phyloP scores from a whole-genome alignment of 176 grass and related monocot genomes.

The Urochloa ruziziensis region DNA sequence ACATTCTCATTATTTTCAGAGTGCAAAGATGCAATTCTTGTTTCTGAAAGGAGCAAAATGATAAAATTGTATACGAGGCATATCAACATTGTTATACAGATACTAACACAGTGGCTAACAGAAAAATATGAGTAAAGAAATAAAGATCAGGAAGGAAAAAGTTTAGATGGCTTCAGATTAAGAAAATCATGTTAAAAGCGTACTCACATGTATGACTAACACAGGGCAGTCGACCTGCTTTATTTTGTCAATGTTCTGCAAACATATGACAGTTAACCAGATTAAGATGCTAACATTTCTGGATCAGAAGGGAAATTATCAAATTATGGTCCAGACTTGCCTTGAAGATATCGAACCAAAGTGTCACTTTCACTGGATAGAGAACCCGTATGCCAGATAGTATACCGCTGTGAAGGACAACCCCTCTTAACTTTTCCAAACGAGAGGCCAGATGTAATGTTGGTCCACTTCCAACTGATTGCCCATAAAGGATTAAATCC shows the following conservation, averaged over 20 bases:
- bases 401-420: slow-evolving; percentile 96
- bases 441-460: slow-evolving; percentile 84
- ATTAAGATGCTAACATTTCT: background rate
- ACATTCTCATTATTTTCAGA: background rate
- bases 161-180: background rate
- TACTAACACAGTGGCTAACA: background rate
- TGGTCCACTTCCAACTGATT: slow-evolving; percentile 98
- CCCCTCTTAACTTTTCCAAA: slow-evolving; percentile 77
- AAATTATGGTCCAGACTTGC: slow-evolving; percentile 43
- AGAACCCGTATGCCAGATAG: slow-evolving; percentile 94
- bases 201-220: slow-evolving; percentile 96
- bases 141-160: background rate
- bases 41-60: background rate
- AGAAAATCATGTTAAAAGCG: background rate
- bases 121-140: background rate
- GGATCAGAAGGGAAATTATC: background rate
- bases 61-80: background rate
- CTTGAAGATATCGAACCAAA: slow-evolving; percentile 99
- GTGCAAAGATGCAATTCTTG: background rate
- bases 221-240: slow-evolving; percentile 88
- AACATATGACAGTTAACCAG: slow-evolving; percentile 1
- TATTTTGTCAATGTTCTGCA: slow-evolving; percentile 99
- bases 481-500: slow-evolving; percentile 92
- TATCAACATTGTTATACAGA: background rate
- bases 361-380: slow-evolving; percentile 91